A percentile compares a stretch with the other conserved stretches of the same genome.
These are phyloP conservation scores for Cladosporium oxysporum DNA, from an alignment of 2,329 filamentous ascomycete species.

Conservation along the genomic window DNA sequence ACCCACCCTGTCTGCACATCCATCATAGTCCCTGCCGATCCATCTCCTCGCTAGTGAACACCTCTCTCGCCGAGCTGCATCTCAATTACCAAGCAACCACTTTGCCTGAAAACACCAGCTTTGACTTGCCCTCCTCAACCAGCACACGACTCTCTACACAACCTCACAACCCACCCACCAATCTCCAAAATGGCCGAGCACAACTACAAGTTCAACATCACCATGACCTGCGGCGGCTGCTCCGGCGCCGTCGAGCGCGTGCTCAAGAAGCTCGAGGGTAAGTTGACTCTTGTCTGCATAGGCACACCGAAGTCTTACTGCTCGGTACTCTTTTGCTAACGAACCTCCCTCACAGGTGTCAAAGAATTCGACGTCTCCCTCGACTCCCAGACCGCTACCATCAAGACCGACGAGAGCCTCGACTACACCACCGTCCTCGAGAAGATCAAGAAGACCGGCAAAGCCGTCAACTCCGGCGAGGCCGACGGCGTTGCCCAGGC, in stretches of 20 bases:
- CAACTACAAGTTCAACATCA: constrained; percentile 92
- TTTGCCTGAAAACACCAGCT: constrained; percentile 1
- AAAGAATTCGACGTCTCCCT: constrained; percentile 85
- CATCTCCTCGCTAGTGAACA: constrained; percentile 6
- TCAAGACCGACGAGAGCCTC: constrained; percentile 69
- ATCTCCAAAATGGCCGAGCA: constrained; percentile 68
- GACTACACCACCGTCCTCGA: constrained; percentile 78
- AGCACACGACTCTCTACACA: background rate
- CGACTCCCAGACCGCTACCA: constrained; percentile 77
- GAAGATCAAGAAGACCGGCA: constrained; percentile 94
- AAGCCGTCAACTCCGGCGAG: constrained; percentile 78
- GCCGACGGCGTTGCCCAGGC: constrained; percentile 61
- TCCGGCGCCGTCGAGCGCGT: constrained; percentile 91
- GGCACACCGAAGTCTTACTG: background rate
- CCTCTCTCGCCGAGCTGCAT: constrained; percentile 2
- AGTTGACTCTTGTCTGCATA: background rate
- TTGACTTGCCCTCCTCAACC: background rate
- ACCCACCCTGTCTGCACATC: background rate
- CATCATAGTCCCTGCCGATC: constrained; percentile 1
- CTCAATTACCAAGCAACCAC: constrained; percentile 8
- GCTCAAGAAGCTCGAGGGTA: constrained; percentile 68
- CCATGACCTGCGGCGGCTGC: constrained; percentile 95
- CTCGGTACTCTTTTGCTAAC: too few species aligned
- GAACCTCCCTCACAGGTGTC: constrained; percentile 61
- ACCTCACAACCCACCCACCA: background rate